Conservation (phyloP, 225 moss, liverwort and hornwort species). For the Climacium dendroides region DNA sequence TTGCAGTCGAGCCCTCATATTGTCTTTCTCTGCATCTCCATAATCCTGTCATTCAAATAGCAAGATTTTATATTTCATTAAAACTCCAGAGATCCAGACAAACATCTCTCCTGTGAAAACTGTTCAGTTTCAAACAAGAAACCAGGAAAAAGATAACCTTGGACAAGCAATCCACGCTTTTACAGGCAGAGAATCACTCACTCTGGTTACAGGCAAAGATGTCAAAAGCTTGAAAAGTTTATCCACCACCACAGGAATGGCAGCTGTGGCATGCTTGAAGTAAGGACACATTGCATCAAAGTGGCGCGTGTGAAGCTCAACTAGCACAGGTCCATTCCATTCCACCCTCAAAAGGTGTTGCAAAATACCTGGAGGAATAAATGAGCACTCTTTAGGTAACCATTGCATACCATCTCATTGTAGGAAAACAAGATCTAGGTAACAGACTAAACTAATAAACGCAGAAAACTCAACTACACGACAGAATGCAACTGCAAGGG, state of each 20-base stretch:
- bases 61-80: neutral
- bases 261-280: constrained; percentile 58
- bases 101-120: neutral
- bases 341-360: constrained; percentile 52
- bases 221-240: constrained; percentile 73
- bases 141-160: neutral
- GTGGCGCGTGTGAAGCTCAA: constrained; percentile 81
- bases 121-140: neutral
- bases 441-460: neutral
- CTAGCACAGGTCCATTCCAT: constrained; percentile 61
- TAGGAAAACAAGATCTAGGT: neutral
- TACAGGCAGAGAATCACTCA: constrained; percentile 9
- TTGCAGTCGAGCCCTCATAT: constrained; percentile 75
- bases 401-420: neutral
- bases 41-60: constrained; percentile 23
- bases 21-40: constrained; percentile 43
- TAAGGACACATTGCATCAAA: constrained; percentile 90
- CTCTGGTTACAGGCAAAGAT: constrained; percentile 52
- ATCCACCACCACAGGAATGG: constrained; percentile 60
- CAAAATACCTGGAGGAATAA: constrained; percentile 42
- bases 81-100: neutral
- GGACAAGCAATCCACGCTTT: neutral
- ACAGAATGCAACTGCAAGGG: neutral
- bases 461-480: neutral
- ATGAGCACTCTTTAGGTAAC: neutral